Conservation (phyloP, 257 asterid species). For the Eucommia ulmoides region DNA sequence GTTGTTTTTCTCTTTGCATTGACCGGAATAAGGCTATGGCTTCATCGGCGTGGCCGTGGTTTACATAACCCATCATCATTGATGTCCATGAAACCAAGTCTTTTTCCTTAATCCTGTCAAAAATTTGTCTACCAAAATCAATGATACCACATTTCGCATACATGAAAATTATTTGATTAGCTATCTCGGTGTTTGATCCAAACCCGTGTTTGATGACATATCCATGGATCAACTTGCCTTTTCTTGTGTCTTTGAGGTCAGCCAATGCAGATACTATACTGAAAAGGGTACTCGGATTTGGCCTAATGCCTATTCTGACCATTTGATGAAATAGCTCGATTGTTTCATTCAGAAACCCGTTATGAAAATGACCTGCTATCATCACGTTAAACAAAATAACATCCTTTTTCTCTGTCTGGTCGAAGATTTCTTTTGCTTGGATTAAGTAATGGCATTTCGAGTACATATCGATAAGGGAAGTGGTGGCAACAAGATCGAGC, state of each 20-base stretch:
- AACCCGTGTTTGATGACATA: constrained; percentile 28
- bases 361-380: constrained; percentile 37
- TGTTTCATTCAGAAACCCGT: constrained; percentile 24
- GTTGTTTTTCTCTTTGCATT: constrained; percentile 33
- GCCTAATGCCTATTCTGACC: constrained; percentile 17
- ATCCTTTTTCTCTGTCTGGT: constrained; percentile 22
- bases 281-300: constrained; percentile 30
- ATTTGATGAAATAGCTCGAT: constrained; percentile 24
- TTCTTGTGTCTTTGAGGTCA: constrained; percentile 11
- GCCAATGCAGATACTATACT: constrained; percentile 29
- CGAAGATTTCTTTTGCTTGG: constrained; percentile 27
- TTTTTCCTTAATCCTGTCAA: constrained; percentile 19
- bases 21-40: constrained; percentile 25
- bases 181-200: constrained; percentile 20
- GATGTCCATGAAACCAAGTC: constrained; percentile 51
- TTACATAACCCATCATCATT: constrained; percentile 28
- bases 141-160: constrained; percentile 30
- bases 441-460: constrained; percentile 29
- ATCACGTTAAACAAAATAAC: constrained; percentile 30
- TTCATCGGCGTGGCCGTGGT: constrained; percentile 21
- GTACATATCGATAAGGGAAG: constrained; percentile 45
- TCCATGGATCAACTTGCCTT: constrained; percentile 33
- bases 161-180: constrained; percentile 30
- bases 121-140: constrained; percentile 15
- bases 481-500: constrained; percentile 38